These are phyloP conservation scores for Lindgomyces ingoldianus DNA, from an alignment of 495 filamentous ascomycete genomes.

Conservation along the genomic window DNA sequence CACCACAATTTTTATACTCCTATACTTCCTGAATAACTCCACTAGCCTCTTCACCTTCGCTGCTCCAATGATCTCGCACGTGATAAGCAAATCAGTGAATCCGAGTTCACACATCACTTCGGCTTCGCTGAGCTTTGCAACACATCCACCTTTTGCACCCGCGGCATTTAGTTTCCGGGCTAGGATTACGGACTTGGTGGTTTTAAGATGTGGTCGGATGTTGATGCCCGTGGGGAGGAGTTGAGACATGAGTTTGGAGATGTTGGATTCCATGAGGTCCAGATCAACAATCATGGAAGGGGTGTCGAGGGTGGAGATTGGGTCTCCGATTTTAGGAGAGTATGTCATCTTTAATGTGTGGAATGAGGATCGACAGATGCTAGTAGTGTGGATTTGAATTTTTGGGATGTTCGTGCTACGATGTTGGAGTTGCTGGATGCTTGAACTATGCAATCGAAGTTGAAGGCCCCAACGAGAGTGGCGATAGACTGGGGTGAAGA, in stretches of 20 bases:
- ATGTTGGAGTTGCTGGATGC: background rate
- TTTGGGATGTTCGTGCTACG: background rate
- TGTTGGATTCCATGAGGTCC: slow-evolving; percentile 43
- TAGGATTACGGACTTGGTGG: slow-evolving; percentile 42
- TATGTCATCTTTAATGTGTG: slow-evolving; percentile 29
- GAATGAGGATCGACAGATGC: background rate
- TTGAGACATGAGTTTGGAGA: slow-evolving; percentile 36
- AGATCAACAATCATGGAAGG: slow-evolving; percentile 46
- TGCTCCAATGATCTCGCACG: slow-evolving; percentile 43
- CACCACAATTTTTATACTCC: slow-evolving; percentile 38
- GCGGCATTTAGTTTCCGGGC: slow-evolving; percentile 36
- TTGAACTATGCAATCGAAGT: background rate
- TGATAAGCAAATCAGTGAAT: slow-evolving; percentile 44
- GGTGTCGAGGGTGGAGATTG: slow-evolving; percentile 41
- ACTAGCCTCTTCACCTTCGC: slow-evolving; percentile 40
- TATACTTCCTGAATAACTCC: slow-evolving; percentile 33
- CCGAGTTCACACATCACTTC: slow-evolving; percentile 40
- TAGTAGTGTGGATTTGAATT: background rate
- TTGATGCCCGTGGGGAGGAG: slow-evolving; percentile 37
- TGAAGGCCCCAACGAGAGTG: background rate
- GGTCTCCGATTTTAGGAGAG: slow-evolving; percentile 39
- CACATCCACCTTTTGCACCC: slow-evolving; percentile 43
- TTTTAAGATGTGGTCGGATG: slow-evolving; percentile 45
- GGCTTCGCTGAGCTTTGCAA: slow-evolving; percentile 45
- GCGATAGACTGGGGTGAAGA: background rate